Conservation (phyloP, 495 filamentous ascomycete species). For the Aspergillus sparsus region DNA sequence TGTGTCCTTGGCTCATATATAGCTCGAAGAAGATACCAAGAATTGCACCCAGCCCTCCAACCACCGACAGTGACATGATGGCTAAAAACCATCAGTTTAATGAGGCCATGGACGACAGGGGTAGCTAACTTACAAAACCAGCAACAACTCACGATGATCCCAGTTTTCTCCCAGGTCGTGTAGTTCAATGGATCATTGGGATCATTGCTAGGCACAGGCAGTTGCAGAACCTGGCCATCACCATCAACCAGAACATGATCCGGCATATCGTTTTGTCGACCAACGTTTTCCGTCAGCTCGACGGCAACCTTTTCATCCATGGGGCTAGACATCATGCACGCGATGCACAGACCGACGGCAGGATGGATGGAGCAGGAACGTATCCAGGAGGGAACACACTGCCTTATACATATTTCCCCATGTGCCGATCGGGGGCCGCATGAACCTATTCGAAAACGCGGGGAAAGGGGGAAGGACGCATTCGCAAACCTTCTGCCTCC, state of each 20-base stretch:
- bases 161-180: constrained; percentile 33
- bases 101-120: background rate
- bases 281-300: constrained; percentile 29
- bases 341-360: background rate
- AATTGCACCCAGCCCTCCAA: constrained; percentile 35
- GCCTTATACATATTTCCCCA: background rate
- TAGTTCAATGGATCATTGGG: constrained; percentile 42
- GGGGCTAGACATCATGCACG: background rate
- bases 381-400: background rate
- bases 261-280: background rate
- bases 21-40: constrained; percentile 33
- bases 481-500: background rate
- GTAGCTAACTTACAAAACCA: constrained; percentile 35
- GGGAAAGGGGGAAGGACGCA: background rate
- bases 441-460: background rate
- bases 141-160: constrained; percentile 37
- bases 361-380: background rate
- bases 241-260: constrained; percentile 27
- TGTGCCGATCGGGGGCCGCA: background rate
- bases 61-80: constrained; percentile 36
- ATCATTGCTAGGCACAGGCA: constrained; percentile 38
- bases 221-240: constrained; percentile 28
- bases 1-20: constrained; percentile 31
- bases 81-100: constrained; percentile 21
- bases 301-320: constrained; percentile 24